These are phyloP conservation scores for Paramecium tetraurelia DNA, from an alignment of 73 alveolate species.

Conservation along the genomic window DNA sequence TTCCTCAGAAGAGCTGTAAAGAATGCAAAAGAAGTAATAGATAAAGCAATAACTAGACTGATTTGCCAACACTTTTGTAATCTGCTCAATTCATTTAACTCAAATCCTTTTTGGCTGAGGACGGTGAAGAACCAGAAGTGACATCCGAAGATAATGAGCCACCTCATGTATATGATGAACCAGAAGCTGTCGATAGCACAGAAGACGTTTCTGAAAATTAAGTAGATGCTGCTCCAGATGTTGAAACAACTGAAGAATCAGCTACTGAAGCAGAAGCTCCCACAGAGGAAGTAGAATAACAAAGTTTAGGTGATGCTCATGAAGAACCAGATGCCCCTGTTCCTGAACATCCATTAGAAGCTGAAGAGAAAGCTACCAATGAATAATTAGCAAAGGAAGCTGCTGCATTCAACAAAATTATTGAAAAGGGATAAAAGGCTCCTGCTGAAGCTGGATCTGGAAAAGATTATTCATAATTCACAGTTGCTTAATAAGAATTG, in stretches of 20 bases:
- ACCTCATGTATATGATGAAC: not conserved
- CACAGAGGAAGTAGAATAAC: not conserved
- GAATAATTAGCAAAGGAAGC: not conserved
- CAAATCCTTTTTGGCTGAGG: not conserved
- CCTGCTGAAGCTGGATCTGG: not conserved
- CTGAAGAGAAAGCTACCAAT: not conserved
- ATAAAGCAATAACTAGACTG: not conserved
- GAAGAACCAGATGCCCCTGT: not conserved
- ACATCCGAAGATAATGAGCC: not conserved
- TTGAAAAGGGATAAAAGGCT: not conserved
- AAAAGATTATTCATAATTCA: not conserved
- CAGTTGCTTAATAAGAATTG: conserved; percentile 10
- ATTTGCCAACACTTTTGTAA: not conserved
- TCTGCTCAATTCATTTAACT: conserved; percentile 21
- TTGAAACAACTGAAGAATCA: not conserved
- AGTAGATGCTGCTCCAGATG: not conserved
- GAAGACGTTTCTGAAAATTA: not conserved
- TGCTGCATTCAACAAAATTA: conserved; percentile 18
- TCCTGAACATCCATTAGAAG: conserved; percentile 13
- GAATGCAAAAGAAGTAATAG: not conserved
- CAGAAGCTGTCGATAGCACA: not conserved
- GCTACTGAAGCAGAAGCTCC: not conserved
- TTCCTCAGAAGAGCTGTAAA: conserved; percentile 22
- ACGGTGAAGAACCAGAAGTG: not conserved
- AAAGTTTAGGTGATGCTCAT: not conserved